Conservation (phyloP, 306 rosid genomes). For the Trichosanthes truncata region DNA sequence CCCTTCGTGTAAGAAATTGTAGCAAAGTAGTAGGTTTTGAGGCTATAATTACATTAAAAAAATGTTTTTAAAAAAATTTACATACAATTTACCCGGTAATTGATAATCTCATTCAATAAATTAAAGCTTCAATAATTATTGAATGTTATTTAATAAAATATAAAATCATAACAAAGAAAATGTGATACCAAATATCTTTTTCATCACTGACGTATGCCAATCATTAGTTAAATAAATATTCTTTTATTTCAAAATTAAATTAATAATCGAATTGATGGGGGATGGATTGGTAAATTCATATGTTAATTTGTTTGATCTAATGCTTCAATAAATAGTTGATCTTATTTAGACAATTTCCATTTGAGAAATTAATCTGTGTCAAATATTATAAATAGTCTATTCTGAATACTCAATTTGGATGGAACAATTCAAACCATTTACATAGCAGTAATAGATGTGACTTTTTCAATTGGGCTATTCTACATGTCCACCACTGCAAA, state of each 20-base stretch:
- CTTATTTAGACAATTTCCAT: not conserved
- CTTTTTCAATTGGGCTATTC: not conserved
- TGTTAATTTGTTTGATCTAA: not conserved
- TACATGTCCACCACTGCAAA: not conserved
- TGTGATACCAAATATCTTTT: not conserved
- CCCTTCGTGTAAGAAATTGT: not conserved
- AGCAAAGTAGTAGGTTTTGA: not conserved
- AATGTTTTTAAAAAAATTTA: not conserved
- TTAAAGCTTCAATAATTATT: not conserved
- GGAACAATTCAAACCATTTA: not conserved
- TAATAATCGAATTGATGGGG: not conserved
- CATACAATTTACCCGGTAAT: not conserved
- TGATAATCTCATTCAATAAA: not conserved
- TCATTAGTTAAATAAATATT: no score
- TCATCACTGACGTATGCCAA: not conserved
- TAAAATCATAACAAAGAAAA: no score
- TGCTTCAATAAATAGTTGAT: not conserved
- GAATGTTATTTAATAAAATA: no score
- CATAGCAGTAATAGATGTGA: not conserved
- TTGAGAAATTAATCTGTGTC: no score
- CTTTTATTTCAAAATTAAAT: no score
- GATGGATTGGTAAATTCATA: not conserved
- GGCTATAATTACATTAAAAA: not conserved
- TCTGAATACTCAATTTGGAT: not conserved
- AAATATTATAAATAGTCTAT: not conserved